phyloP scores from a whole-genome alignment of 2,329 filamentous ascomycete genomes.

The Trichoderma hamatum region DNA sequence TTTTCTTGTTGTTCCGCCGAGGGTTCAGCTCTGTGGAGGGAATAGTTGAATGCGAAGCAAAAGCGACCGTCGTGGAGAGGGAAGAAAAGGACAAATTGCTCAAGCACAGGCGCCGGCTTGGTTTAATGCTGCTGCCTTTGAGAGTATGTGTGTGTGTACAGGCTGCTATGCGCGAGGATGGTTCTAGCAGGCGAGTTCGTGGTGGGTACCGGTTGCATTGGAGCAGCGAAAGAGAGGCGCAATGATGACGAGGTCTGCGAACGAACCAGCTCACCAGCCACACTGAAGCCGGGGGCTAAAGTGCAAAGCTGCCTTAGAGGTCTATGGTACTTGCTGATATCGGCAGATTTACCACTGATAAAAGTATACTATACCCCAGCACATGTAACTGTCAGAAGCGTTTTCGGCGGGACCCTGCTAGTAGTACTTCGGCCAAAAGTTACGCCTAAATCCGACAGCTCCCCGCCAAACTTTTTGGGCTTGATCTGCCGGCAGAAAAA shows the following conservation, averaged over 20 bases:
- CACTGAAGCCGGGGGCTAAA: background rate
- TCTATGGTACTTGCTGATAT: background rate
- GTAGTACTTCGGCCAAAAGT: slow-evolving; percentile 28
- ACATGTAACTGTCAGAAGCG: background rate
- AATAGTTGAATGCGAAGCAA: background rate
- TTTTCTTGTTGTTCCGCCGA: background rate
- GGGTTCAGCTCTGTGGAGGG: background rate
- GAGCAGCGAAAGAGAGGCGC: slow-evolving; percentile 31
- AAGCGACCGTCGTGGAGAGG: slow-evolving; percentile 5
- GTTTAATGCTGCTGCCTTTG: slow-evolving; percentile 22
- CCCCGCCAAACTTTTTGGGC: slow-evolving; percentile 28
- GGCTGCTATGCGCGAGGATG: slow-evolving; percentile 17
- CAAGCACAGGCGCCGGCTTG: background rate
- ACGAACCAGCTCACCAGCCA: slow-evolving; percentile 18
- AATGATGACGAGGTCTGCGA: slow-evolving; percentile 36
- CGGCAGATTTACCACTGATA: too few species aligned
- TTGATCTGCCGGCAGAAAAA: slow-evolving; percentile 30
- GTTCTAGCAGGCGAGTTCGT: slow-evolving; percentile 17
- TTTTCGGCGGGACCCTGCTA: background rate
- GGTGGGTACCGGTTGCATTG: slow-evolving; percentile 26
- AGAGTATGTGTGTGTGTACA: background rate
- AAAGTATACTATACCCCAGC: background rate
- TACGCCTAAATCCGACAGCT: slow-evolving; percentile 27
- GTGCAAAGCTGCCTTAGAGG: background rate
- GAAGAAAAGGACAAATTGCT: background rate